phyloP scores from a whole-genome alignment of 768 basidiomycete species.

The Sporobolomyces pararoseus region DNA sequence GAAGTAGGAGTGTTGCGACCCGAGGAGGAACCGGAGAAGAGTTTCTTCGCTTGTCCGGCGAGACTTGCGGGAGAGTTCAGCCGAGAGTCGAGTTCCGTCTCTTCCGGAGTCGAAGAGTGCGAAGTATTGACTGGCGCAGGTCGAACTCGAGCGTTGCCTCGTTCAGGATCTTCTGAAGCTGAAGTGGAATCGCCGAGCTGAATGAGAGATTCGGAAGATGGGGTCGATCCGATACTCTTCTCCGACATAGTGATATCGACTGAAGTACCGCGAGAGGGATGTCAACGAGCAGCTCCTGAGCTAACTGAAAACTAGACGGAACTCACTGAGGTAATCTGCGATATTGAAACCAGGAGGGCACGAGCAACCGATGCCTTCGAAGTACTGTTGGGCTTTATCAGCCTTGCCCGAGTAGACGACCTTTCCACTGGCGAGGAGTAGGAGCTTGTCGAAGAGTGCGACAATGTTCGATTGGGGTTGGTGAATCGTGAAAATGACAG shows the following conservation, averaged over 20 bases:
- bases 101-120: neutral
- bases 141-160: slow-evolving; percentile 12
- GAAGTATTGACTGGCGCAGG: neutral
- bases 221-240: neutral
- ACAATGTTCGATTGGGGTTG: slow-evolving; percentile 98
- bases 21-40: slow-evolving; percentile 25
- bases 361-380: slow-evolving; percentile 68
- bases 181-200: slow-evolving; percentile 25
- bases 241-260: slow-evolving; percentile 69
- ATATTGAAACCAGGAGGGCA: slow-evolving; percentile 96
- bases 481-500: slow-evolving; percentile 95
- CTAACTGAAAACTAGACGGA: too few species aligned
- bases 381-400: slow-evolving; percentile 71
- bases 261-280: slow-evolving; percentile 43
- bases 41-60: slow-evolving; percentile 23
- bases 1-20: slow-evolving; percentile 17
- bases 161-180: slow-evolving; percentile 30
- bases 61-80: slow-evolving; percentile 11
- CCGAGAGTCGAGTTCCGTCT: slow-evolving; percentile 38
- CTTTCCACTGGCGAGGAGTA: slow-evolving; percentile 78
- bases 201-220: slow-evolving; percentile 23
- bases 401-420: slow-evolving; percentile 79
- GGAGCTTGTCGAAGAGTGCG: slow-evolving; percentile 83
- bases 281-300: too few species aligned
- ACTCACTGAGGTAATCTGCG: slow-evolving; percentile 89